phyloP scores from a whole-genome alignment of 805 yeast genomes.

The Millerago galiae region DNA sequence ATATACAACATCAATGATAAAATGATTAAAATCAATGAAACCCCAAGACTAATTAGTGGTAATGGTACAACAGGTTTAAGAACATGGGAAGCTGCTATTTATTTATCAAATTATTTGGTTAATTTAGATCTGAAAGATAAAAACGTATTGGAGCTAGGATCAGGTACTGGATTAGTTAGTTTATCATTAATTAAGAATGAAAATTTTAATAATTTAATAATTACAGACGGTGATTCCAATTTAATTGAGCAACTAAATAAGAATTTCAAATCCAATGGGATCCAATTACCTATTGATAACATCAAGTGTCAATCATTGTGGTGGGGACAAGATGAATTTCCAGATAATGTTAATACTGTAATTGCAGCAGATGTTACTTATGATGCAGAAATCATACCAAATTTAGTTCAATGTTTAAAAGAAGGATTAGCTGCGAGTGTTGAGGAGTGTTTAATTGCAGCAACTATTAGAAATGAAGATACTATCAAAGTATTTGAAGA shows the following conservation, averaged over 20 bases:
- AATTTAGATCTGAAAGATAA: constrained; percentile 15
- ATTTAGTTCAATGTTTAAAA: constrained; percentile 42
- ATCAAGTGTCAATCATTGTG: constrained; percentile 38
- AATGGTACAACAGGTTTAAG: constrained; percentile 83
- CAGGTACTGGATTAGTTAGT: constrained; percentile 85
- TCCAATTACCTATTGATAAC: constrained; percentile 7
- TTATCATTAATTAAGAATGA: constrained; percentile 24
- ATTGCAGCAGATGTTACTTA: constrained; percentile 89
- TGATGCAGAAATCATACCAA: constrained; percentile 55
- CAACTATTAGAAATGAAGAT: constrained; percentile 62
- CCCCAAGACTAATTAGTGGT: constrained; percentile 60
- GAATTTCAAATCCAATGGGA: constrained; percentile 41
- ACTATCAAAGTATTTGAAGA: constrained; percentile 41
- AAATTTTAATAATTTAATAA: constrained; percentile 26
- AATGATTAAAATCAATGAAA: constrained; percentile 41
- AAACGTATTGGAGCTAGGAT: constrained; percentile 67
- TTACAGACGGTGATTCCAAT: constrained; percentile 66
- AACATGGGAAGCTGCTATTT: constrained; percentile 92
- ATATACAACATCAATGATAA: constrained; percentile 23
- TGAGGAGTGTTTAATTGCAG: constrained; percentile 48
- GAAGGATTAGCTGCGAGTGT: constrained; percentile 17
- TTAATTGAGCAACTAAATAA: constrained; percentile 40
- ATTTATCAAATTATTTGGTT: constrained; percentile 46
- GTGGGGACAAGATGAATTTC: constrained; percentile 50
- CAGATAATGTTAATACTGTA: constrained; percentile 41